phyloP scores from a whole-genome alignment of 2,329 filamentous ascomycete species.

The Aspergillus versicolor region DNA sequence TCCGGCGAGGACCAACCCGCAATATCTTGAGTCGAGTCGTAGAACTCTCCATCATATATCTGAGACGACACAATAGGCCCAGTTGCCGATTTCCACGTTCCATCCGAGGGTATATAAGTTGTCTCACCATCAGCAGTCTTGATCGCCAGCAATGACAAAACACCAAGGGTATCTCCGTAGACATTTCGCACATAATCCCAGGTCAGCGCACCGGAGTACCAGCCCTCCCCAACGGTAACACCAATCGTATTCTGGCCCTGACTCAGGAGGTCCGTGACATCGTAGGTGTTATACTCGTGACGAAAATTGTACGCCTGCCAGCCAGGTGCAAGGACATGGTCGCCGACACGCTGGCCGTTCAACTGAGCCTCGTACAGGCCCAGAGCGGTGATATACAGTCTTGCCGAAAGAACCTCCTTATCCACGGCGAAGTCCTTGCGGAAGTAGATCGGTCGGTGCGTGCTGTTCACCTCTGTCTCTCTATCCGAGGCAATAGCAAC shows the following conservation, averaged over 20 bases:
- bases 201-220: constrained; percentile 41
- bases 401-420: constrained; percentile 12
- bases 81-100: constrained; percentile 12
- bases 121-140: constrained; percentile 5
- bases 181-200: constrained; percentile 19
- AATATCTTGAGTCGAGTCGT: constrained; percentile 41
- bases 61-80: constrained; percentile 28
- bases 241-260: constrained; percentile 41
- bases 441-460: constrained; percentile 33
- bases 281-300: constrained; percentile 53
- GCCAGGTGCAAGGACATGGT: constrained; percentile 46
- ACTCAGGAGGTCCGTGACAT: constrained; percentile 46
- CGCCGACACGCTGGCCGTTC: constrained; percentile 47
- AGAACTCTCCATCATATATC: constrained; percentile 55
- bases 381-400: constrained; percentile 49
- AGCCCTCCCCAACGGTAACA: constrained; percentile 49
- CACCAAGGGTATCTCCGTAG: constrained; percentile 20
- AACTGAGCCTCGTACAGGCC: constrained; percentile 51
- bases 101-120: constrained; percentile 10
- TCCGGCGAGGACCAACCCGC: constrained; percentile 33
- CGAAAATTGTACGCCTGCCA: constrained; percentile 53
- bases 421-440: constrained; percentile 30
- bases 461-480: constrained; percentile 19
- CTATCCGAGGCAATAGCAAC: constrained; percentile 23
- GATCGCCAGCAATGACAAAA: constrained; percentile 10